Evolutionary conservation across 2,329 filamentous ascomycete species (phyloP).

Genomic region (Penicillium hesseltinei): DNA sequence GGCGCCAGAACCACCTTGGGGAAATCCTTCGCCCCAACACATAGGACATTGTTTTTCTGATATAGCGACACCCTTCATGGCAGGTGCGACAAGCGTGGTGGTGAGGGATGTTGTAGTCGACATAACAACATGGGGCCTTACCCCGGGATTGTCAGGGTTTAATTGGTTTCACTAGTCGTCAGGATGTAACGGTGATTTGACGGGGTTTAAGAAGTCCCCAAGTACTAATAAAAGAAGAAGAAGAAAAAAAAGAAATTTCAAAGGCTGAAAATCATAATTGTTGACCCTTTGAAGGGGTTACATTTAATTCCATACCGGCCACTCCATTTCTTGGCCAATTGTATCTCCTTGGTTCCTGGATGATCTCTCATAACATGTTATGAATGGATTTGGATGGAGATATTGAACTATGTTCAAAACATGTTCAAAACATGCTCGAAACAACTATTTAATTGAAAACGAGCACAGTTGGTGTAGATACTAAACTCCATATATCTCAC

Average conservation of each 20-base stretch:
- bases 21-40: conserved; percentile 38
- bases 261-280: background rate
- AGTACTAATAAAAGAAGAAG: background rate
- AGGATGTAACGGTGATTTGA: background rate
- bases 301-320: conserved; percentile 12
- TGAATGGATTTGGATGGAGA: background rate
- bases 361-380: background rate
- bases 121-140: conserved; percentile 29
- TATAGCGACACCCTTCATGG: conserved; percentile 27
- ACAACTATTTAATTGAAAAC: background rate
- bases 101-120: conserved; percentile 27
- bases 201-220: background rate
- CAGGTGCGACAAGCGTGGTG: conserved; percentile 34
- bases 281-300: conserved; percentile 6
- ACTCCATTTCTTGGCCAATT: conserved; percentile 12
- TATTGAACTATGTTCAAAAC: background rate
- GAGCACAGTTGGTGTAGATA: background rate
- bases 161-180: background rate
- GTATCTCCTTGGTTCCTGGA: conserved; percentile 2
- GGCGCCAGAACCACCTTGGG: conserved; percentile 30
- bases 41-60: conserved; percentile 36
- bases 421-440: background rate
- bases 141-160: conserved; percentile 13
- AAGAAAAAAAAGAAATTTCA: background rate
- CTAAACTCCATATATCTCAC: background rate